These are phyloP conservation scores for Colletotrichum sp. DNA, from an alignment of 2,329 filamentous ascomycete genomes.

Conservation along the genomic window DNA sequence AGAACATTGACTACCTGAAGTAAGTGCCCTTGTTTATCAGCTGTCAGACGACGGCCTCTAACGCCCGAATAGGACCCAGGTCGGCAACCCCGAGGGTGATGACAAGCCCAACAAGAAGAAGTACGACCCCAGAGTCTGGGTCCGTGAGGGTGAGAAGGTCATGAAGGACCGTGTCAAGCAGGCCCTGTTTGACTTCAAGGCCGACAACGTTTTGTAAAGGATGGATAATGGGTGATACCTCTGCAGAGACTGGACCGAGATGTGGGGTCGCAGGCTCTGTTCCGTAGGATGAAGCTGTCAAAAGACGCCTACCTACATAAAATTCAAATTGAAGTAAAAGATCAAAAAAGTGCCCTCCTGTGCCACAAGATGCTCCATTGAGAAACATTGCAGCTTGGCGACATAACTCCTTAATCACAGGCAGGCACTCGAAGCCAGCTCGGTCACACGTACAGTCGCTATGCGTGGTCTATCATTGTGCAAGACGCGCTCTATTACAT, in stretches of 20 bases:
- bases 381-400: background rate
- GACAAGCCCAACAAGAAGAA: slow-evolving; percentile 99
- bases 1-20: slow-evolving; percentile 90
- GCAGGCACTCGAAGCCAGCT: background rate
- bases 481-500: background rate
- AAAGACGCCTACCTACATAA: slow-evolving; percentile 12
- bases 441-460: background rate
- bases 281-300: slow-evolving; percentile 1
- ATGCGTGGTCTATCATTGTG: background rate
- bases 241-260: slow-evolving; percentile 4
- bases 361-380: background rate
- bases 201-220: slow-evolving; percentile 75
- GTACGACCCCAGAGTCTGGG: slow-evolving; percentile 88
- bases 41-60: background rate
- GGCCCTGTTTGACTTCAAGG: slow-evolving; percentile 92
- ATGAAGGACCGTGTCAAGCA: slow-evolving; percentile 83
- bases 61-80: slow-evolving; percentile 59
- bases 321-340: slow-evolving; percentile 16
- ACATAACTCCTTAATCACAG: background rate
- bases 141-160: slow-evolving; percentile 95
- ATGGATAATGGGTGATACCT: slow-evolving; percentile 20
- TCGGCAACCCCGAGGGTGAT: slow-evolving; percentile 93
- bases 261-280: slow-evolving; percentile 4
- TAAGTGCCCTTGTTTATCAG: background rate
- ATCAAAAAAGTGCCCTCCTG: background rate